A percentile compares a stretch with the other conserved stretches of the same genome.
These are phyloP conservation scores for Aspergillus sp. DNA, from an alignment of 2,329 filamentous ascomycete genomes.

Conservation along the genomic window DNA sequence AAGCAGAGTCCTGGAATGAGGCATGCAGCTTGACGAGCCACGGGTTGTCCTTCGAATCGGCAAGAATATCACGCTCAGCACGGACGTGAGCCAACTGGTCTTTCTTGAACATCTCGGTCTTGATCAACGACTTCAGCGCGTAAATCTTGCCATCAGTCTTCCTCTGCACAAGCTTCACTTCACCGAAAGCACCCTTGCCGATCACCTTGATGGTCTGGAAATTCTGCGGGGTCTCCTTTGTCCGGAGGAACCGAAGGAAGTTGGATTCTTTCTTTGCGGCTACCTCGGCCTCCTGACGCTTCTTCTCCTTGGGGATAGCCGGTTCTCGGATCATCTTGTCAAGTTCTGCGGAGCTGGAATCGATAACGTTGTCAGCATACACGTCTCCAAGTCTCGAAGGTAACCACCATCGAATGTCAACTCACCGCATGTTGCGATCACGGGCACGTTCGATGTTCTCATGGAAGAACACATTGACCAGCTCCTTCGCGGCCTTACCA, in stretches of 20 bases:
- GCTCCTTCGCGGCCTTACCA: slow-evolving; percentile 62
- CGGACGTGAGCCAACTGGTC: slow-evolving; percentile 97
- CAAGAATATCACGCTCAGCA: slow-evolving; percentile 94
- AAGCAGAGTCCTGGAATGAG: slow-evolving; percentile 94
- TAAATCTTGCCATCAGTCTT: slow-evolving; percentile 97
- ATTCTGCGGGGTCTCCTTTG: slow-evolving; percentile 89
- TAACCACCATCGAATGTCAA: slow-evolving; percentile 3
- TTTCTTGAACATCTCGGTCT: slow-evolving; percentile 99
- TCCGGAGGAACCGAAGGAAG: slow-evolving; percentile 90
- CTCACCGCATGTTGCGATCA: slow-evolving; percentile 89
- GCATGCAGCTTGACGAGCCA: slow-evolving; percentile 99
- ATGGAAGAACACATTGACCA: slow-evolving; percentile 84
- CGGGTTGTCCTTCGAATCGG: slow-evolving; percentile 92
- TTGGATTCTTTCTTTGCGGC: slow-evolving; percentile 86
- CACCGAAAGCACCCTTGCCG: slow-evolving; percentile 96
- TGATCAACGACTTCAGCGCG: slow-evolving; percentile 96
- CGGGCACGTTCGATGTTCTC: slow-evolving; percentile 95
- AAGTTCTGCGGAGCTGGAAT: slow-evolving; percentile 77
- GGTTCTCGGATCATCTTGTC: slow-evolving; percentile 81
- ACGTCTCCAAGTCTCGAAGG: too few species aligned
- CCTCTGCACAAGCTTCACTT: slow-evolving; percentile 96
- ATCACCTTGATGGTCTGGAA: slow-evolving; percentile 98
- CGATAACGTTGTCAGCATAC: neutral
- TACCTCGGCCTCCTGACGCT: slow-evolving; percentile 79
- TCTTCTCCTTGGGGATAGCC: slow-evolving; percentile 69